phyloP scores from a whole-genome alignment of 2,329 filamentous ascomycete genomes.

The Elsinoe ampelina region DNA sequence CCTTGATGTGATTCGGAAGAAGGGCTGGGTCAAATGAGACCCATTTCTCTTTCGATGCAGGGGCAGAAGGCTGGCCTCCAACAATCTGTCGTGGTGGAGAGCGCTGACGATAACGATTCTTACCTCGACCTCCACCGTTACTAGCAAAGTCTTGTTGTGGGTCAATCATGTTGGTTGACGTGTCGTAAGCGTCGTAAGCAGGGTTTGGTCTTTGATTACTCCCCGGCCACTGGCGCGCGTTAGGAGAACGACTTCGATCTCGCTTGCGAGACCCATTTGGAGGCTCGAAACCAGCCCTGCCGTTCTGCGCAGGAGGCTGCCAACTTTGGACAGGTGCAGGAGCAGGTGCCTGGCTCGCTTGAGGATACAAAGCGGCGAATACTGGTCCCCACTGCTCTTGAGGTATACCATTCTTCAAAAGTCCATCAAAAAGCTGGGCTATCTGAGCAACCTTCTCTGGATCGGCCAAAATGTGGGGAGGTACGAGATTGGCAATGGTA shows the following conservation, averaged over 20 bases:
- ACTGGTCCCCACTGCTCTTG: conserved; percentile 63
- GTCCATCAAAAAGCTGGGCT: conserved; percentile 62
- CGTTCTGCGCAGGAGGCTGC: conserved; percentile 13
- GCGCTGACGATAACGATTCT: conserved; percentile 72
- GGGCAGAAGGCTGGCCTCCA: conserved; percentile 49
- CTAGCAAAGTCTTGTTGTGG: conserved; percentile 14
- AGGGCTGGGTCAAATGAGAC: conserved; percentile 70
- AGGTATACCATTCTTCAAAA: conserved; percentile 65
- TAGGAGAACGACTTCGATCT: conserved; percentile 61
- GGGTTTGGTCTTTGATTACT: conserved; percentile 56
- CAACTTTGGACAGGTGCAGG: conserved; percentile 16
- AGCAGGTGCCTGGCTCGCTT: conserved; percentile 19
- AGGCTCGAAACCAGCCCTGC: conserved; percentile 16
- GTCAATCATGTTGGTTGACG: conserved; percentile 21
- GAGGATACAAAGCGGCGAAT: conserved; percentile 40
- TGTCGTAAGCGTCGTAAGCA: conserved; percentile 64
- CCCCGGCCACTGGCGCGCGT: conserved; percentile 56
- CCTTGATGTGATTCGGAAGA: conserved; percentile 72
- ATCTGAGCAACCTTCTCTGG: conserved; percentile 55
- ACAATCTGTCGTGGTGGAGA: conserved; percentile 61
- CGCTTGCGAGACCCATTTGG: conserved; percentile 51
- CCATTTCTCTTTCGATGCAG: conserved; percentile 49
- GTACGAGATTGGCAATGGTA: conserved; percentile 24
- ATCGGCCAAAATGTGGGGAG: conserved; percentile 30
- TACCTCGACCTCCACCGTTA: conserved; percentile 33